These are phyloP conservation scores for Westerdykella ornata DNA, from an alignment of 2,329 filamentous ascomycete genomes.

Conservation along the genomic window DNA sequence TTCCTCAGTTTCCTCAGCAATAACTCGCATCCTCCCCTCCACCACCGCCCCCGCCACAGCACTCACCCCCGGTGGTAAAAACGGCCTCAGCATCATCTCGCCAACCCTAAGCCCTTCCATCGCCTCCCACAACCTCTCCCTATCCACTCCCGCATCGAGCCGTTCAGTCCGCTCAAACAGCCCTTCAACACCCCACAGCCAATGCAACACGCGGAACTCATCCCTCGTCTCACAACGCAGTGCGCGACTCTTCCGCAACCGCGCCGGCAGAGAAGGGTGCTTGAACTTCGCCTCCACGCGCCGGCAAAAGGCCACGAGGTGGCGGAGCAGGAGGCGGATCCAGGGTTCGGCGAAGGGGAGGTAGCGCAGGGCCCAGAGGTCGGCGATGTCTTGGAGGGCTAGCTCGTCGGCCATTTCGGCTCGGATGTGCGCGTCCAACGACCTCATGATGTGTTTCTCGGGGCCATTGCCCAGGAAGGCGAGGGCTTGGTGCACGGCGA, in stretches of 20 bases:
- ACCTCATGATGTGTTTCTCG: background rate
- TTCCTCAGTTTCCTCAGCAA: conserved; percentile 9
- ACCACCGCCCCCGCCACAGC: no score
- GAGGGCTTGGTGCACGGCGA: conserved; percentile 5
- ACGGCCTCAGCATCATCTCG: no score
- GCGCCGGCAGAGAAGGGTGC: background rate
- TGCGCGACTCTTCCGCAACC: background rate
- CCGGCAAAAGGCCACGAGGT: background rate
- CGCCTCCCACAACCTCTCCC: background rate
- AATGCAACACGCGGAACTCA: conserved; percentile 1
- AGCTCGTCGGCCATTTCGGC: conserved; percentile 1
- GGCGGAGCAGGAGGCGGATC: conserved; percentile 3
- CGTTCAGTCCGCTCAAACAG: conserved; percentile 2
- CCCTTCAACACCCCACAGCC: conserved; percentile 2
- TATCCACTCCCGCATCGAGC: conserved; percentile 1
- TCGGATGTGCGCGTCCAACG: conserved; percentile 1
- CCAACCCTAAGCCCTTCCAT: no score
- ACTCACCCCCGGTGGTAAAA: no score
- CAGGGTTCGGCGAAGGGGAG: conserved; percentile 9
- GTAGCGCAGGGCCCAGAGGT: conserved; percentile 5
- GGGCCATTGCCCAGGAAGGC: conserved; percentile 5
- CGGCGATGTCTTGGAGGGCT: background rate
- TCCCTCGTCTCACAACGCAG: background rate
- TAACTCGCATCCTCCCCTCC: conserved; percentile 3
- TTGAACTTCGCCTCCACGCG: background rate